Base-by-base conservation (phyloP, 2,329 filamentous ascomycete genomes). In the Aphanocladium album region DNA sequence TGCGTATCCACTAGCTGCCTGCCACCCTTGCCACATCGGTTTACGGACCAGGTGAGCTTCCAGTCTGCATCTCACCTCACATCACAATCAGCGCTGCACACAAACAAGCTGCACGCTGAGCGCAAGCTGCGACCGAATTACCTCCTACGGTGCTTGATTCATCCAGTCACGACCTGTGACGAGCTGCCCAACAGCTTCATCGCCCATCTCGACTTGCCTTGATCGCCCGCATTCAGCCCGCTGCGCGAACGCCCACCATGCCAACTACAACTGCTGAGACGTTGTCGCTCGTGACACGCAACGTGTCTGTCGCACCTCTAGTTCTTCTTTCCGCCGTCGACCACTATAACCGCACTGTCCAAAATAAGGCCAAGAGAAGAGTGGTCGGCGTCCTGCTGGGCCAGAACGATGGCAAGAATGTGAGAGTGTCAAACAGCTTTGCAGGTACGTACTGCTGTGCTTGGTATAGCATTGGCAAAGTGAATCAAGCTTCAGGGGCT, bases 391-490 rank as follows among this genome's bases (percentile, higher is more conserved):
- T 98, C 53, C 80, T 99, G 61, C 81, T 99, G 63, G 95, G 95
- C 51, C 92, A 97, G 78, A 98, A 98, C 69, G 91, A 96, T 77
- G 93, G 95, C 70, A 93, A 93, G 79, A 93, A 91, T 71, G 95
- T 97, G 73, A 87, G 95, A 67, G 95, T 98, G 70, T 98, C 95
- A 66, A 99, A 99, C 86, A 96, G 95, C 79, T 99, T 98, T 77
- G 95, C 95, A 72, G 93, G 93, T 97, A 75, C 64, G 70, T 71
- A 27, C 46, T 61, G 60, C 62, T 43, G 51, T 49, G 57, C 45
- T 37, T 60, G 47, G 60, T 60, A 46, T 30, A 56, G 46, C 57
- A 50, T 33, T n/a, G 25, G 60, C 39, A 37, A 57, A n/a, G 52
- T 39, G 53, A 47, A 46, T 30, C 59, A 37, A 16, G 39, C 35